phyloP scores from a whole-genome alignment of 495 filamentous ascomycete genomes.

The Neurospora sp. region DNA sequence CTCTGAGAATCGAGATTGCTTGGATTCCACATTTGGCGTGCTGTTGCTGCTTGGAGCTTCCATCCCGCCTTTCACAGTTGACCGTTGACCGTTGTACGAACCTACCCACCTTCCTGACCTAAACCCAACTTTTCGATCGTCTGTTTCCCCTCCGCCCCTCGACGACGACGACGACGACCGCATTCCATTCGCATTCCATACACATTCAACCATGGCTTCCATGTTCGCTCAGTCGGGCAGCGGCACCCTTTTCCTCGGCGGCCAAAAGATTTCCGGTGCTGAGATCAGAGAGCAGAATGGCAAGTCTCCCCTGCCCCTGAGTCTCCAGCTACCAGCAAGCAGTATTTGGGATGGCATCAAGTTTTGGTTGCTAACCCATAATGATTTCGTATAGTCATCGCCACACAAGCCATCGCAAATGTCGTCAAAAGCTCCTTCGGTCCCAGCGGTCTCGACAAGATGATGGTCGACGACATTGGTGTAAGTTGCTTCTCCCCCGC shows the following conservation, averaged over 20 bases:
- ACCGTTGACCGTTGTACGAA: neutral
- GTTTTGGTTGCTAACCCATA: constrained; percentile 16
- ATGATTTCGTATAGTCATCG: constrained; percentile 52
- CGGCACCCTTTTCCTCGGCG: constrained; percentile 84
- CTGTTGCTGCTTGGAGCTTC: neutral
- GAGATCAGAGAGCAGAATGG: constrained; percentile 97
- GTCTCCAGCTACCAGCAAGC: neutral
- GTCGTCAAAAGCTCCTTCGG: constrained; percentile 98
- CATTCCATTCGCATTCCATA: neutral
- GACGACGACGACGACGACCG: neutral
- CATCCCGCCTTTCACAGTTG: neutral
- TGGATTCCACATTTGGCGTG: neutral
- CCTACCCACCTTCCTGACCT: constrained; percentile 5
- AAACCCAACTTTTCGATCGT: constrained; percentile 5
- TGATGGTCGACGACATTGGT: constrained; percentile 99
- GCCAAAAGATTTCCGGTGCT: constrained; percentile 86
- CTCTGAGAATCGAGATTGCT: neutral
- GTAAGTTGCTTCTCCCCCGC: constrained; percentile 38
- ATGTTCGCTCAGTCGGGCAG: constrained; percentile 86
- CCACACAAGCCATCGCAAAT: constrained; percentile 95
- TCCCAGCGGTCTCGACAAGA: constrained; percentile 94
- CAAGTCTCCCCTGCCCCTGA: constrained; percentile 29
- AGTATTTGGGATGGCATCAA: neutral
- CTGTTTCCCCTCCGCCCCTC: neutral
- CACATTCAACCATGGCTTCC: constrained; percentile 55